Percentiles rank a stretch among this genome's conserved stretches.
Conservation (phyloP, 345 rosid genomes). For the Carallia brachiata region DNA sequence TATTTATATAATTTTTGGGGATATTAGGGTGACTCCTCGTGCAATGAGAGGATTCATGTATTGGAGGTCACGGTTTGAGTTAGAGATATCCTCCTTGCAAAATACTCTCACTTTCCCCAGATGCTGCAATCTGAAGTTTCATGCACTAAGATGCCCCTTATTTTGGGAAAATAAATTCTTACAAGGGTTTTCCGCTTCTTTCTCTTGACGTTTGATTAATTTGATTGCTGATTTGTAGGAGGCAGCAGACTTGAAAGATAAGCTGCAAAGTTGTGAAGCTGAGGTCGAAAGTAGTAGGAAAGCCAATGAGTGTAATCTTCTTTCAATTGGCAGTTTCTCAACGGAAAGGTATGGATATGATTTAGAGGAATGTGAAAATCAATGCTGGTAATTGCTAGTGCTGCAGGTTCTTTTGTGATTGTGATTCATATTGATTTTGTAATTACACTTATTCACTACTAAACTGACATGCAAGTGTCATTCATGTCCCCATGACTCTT, state of each 20-base stretch:
- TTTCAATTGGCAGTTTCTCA: slow-evolving; percentile 62
- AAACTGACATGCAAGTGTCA: too few relatives aligned
- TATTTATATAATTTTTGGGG: too few relatives aligned
- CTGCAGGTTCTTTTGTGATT: neutral
- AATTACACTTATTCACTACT: too few relatives aligned
- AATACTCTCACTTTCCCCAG: too few relatives aligned
- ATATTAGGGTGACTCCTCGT: too few relatives aligned
- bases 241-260: slow-evolving; percentile 56
- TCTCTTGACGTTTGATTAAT: neutral
- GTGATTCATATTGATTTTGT: neutral
- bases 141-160: neutral
- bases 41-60: too few relatives aligned
- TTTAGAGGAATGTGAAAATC: slow-evolving; percentile 1
- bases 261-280: slow-evolving; percentile 73
- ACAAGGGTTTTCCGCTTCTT: neutral
- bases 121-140: neutral
- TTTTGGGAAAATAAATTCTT: neutral
- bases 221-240: slow-evolving; percentile 45
- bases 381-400: neutral
- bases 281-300: slow-evolving; percentile 72
- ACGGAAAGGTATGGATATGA: slow-evolving; percentile 43
- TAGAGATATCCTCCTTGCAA: too few relatives aligned
- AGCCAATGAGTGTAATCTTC: slow-evolving; percentile 59
- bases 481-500: too few relatives aligned
- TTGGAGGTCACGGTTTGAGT: too few relatives aligned